Base-by-base conservation (phyloP, 192 early-diverging fungal species). In the Backusella parvicylindrica region DNA sequence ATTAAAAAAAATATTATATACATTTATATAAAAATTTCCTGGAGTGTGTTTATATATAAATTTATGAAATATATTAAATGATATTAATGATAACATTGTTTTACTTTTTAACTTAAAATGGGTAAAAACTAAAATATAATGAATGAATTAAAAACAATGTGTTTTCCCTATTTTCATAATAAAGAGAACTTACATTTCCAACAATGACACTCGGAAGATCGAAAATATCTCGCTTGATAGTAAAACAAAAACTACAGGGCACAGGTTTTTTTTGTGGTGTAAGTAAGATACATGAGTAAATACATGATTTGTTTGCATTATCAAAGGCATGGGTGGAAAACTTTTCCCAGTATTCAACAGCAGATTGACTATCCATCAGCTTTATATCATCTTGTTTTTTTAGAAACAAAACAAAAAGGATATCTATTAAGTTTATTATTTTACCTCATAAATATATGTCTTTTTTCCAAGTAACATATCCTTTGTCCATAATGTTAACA, bases 181-280 rank as follows among this genome's bases (percentile, higher is more conserved):
- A 23, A 37, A 32, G 26, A 36, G 6, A 65, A 82, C 78, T 75
- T 83, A 80, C 82, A 79, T 95, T 93, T 40, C 93, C 93, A 41
- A 95, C 87, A 72, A 95, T 90, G 40, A 90, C 95, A 75, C 95
- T 82, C 2, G 96, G 96, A n/a, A 98, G 91, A 79, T 96, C 97
- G 90, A 98, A 98, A 71, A 97, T 94, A 78, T 97, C 97, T 36
- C 96, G 83, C 82, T 96, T 97, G 86, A 98, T 97, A 1, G 97
- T 97, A 79, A 98, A 97, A 70, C 95, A 96, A 73, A 98, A 95
- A 1, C 94, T 92, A 75, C 96, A 97, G 1, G 94, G 92, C 21
- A 98, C 93, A 8, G 87, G 79, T 31, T 85, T 74, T 41, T 91
- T 86, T 21, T 86, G 80, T 0, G 95, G 93, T 23, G 89, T 86